Base-by-base conservation (phyloP, 75 land plant species). In the Isoetes taiwanensis region DNA sequence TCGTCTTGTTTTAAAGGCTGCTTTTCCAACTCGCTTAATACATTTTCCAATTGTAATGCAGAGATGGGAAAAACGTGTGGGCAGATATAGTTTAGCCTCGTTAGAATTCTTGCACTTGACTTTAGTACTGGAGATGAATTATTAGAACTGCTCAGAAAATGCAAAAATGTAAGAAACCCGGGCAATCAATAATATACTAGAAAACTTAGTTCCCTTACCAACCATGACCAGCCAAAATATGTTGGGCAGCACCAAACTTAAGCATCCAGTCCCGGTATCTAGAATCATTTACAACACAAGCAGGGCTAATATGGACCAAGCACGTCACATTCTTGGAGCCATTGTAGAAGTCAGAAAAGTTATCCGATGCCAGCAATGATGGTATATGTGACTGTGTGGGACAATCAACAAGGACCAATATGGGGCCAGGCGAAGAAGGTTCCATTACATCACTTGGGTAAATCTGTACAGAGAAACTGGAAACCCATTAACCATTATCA, bases 141-240 rank as follows among this genome's bases (percentile, higher is more conserved):
- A 61, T 79, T 78, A 41, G 66, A 76, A 57, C 97, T 91, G 79
- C 58, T 63, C 21, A 26, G 28, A 41, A 29, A 50, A 26, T 14
- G 17, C 6, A 60, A 6, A 38, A 37, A 35, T 30, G 24, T 30
- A 24, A 19, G 26, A 26, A 30, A 30, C 34, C 30, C 57, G 35
- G 26, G 23, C 6, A 19, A 27, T 8, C 61, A 59, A 2, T 38
- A 11, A 59, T 11, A 2, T 4, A 50, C 20, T 4, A 57, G 59
- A 25, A 9, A 14, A 57, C 10, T 28, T 57, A 53, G 25, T 11
- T 26, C 24, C 11, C 83, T 66, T 38, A 86, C 97, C 52, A 57
- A 76, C 77, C 76, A 72, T 84, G 85, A 28, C 98, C 98, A 57
- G 98, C 90, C 83, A 88, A 73, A 30, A 93, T 78, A 60, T 93